Percentiles rank a stretch among this genome's conserved stretches.
Conservation (phyloP, 2,329 filamentous ascomycete species). For the Apiospora marii region DNA sequence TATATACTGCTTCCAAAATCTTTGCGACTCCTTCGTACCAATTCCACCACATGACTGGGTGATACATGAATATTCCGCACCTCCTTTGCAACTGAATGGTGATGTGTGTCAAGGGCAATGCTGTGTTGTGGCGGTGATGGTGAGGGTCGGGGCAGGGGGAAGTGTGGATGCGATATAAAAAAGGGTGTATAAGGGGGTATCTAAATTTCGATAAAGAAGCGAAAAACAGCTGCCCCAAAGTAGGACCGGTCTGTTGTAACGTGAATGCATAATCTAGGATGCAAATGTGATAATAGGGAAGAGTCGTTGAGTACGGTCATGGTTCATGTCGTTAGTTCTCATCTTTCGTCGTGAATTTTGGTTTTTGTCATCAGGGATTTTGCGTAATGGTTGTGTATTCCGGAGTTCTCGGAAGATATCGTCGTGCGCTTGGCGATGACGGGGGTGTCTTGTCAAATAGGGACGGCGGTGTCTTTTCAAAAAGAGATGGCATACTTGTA, state of each 20-base stretch:
- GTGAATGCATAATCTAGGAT: not conserved
- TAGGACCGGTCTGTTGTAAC: not conserved
- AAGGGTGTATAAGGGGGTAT: slow-evolving; percentile 24
- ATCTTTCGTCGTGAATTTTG: not conserved
- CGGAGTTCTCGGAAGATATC: not conserved
- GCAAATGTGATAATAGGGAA: not conserved
- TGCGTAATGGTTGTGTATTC: not conserved
- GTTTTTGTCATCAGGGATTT: not conserved
- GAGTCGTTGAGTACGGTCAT: slow-evolving; percentile 14
- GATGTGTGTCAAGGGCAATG: slow-evolving; percentile 5
- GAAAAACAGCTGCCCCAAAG: not conserved
- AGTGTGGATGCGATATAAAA: not conserved
- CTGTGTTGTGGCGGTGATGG: not conserved
- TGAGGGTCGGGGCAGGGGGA: not conserved
- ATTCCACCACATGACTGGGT: slow-evolving; percentile 13
- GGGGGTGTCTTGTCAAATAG: not conserved
- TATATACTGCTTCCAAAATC: slow-evolving; percentile 4
- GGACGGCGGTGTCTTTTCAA: not conserved
- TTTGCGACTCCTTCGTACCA: not conserved
- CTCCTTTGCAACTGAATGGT: not conserved
- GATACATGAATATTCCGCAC: not conserved
- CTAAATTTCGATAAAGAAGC: slow-evolving; percentile 20
- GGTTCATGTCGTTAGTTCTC: not conserved
- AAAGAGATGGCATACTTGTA: slow-evolving; percentile 15
- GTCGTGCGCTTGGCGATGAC: slow-evolving; percentile 2